Conservation (phyloP, 2,329 filamentous ascomycete species). For the Teratosphaeria epicoccoides region DNA sequence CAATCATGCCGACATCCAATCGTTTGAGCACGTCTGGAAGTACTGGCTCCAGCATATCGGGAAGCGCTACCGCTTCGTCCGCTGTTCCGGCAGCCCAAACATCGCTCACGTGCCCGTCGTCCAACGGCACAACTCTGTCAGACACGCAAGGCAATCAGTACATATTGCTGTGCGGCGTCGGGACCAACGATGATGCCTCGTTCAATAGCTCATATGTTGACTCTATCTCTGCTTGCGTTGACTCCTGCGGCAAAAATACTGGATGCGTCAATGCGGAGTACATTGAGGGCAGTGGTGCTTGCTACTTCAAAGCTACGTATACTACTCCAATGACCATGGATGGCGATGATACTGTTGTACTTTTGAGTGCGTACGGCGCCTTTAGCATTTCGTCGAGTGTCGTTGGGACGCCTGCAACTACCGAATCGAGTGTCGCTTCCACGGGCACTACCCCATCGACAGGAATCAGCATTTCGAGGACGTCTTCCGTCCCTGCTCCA, state of each 20-base stretch:
- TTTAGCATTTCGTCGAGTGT: neutral
- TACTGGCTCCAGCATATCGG: neutral
- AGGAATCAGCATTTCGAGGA: too few relatives aligned
- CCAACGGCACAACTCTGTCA: constrained; percentile 7
- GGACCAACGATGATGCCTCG: constrained; percentile 1
- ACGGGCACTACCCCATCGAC: neutral
- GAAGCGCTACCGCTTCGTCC: neutral
- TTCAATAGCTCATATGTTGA: neutral
- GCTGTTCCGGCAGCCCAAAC: neutral
- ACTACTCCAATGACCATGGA: neutral
- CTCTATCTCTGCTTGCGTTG: neutral
- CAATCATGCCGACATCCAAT: neutral
- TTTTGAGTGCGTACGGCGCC: neutral
- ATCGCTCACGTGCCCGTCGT: constrained; percentile 3
- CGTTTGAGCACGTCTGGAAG: neutral
- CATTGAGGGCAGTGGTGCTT: neutral
- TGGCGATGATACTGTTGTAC: neutral
- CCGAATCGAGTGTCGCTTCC: neutral
- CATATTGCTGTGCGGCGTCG: constrained; percentile 5
- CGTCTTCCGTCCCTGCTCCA: neutral
- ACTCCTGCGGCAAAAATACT: neutral
- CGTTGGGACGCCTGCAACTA: neutral
- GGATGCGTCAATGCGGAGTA: neutral
- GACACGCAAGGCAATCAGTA: constrained; percentile 5
- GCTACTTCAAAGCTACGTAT: constrained; percentile 1